Evolutionary conservation across 2,329 filamentous ascomycete genomes (phyloP), one percentile per base, ranked within the genome.

Genomic region (Davidsoniella eucalypti): DNA sequence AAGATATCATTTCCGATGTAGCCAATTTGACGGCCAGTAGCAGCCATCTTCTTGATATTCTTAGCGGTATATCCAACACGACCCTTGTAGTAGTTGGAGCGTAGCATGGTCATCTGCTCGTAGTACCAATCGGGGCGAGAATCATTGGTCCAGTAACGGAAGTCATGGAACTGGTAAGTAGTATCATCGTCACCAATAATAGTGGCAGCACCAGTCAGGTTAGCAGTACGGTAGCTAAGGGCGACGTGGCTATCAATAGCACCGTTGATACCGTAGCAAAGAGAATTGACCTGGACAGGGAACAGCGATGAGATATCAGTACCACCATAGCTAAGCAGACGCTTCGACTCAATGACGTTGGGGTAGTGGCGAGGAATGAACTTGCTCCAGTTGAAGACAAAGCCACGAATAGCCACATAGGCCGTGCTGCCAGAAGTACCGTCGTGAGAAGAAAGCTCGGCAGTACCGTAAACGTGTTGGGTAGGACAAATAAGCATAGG

Each of bases 101-200:
- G 83, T 49, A 98, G 68, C 62, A 80, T 78, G 29, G 80, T 72
- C 75, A 95, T 87, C 63, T 88, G 80, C 66, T 98, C 86, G 52
- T 74, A 82, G 67, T 90, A 96, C 92, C 92, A 98, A 61, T 94
- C 87, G 2, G 82, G 79, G 9, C 88, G 81, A 47, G 75, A 82
- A 61, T 94, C 85, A 56, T 87, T 86, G 33, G 76, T 86, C 60
- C 77, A 87, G 60, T 75, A 79, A 53, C 92, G 80, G 76, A 98
- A 98, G 62, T 98, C 92, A 60, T 98, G 92, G 62, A 93, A 98
- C 55, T 76, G 69, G 18, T 79, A 69, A 60, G 95, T 94, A 18
- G 71, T 56, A 59, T 96, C 88, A 3, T 73, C 71, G 26, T 65
- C 69, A 59, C 73, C 78, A 61, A 87, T 74, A 21, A 84, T 68